These are phyloP conservation scores for Cornus suecica DNA, from an alignment of 148 eudicot species.

Conservation along the genomic window DNA sequence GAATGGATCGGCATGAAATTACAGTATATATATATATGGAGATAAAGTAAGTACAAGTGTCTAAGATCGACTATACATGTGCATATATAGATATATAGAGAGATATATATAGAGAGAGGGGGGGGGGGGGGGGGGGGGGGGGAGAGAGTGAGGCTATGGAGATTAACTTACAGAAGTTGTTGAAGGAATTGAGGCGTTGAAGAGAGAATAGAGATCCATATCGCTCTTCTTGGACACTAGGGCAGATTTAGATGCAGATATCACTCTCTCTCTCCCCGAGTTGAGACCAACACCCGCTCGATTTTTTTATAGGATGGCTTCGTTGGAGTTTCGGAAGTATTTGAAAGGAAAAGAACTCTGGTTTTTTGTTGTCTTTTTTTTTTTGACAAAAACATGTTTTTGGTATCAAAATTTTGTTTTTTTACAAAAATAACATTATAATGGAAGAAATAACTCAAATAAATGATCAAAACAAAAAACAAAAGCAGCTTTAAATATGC, in stretches of 20 bases:
- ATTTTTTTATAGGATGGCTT: no score
- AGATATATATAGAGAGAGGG: no score
- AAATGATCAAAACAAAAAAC: no score
- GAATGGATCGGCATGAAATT: not conserved
- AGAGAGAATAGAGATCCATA: constrained; percentile 50
- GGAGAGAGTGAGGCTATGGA: not conserved
- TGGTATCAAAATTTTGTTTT: no score
- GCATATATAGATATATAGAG: not conserved
- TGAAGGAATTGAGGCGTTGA: constrained; percentile 54
- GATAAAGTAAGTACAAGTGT: not conserved
- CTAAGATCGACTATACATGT: not conserved
- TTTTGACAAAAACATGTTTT: no score
- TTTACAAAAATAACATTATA: no score
- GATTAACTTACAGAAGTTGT: constrained; percentile 45
- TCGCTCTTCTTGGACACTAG: not conserved
- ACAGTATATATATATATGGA: not conserved
- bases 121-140: no score
- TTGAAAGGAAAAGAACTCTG: not conserved
- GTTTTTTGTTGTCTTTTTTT: no score
- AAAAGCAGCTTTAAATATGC: no score
- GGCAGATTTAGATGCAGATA: not conserved
- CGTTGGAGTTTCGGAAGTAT: no score
- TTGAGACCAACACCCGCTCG: no score
- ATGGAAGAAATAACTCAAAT: no score
- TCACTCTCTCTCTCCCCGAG: not conserved